Base-by-base conservation (phyloP, 2,329 filamentous ascomycete genomes). In the Xylariaceae sp. region DNA sequence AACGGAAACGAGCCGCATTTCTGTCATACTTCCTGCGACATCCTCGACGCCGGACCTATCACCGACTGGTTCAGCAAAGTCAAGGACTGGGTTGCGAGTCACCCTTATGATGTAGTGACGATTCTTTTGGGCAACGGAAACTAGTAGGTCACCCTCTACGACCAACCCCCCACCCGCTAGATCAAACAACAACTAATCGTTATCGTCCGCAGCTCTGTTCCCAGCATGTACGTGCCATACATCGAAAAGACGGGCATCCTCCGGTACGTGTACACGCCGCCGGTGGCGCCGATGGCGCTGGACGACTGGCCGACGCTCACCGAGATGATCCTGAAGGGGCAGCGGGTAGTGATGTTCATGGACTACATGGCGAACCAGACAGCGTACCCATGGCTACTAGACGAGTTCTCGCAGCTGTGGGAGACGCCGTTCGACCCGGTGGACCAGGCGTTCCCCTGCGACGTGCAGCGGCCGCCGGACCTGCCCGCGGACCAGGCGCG, bases 321-420 rank as follows among this genome's bases (percentile, higher is more conserved):
- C 19, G 82, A 88, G 50, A 86, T 96, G 82, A 92, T 96, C 62
- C 71, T 92, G 9, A 76, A 71, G 19, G 83, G 84, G 55, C 85
- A 90, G 73, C 83, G 91, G 10, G 87, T 90, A 1, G 81, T 96
- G 60, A 81, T 95, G 72, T 91, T 95, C 74, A 82, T 96, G 75
- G 91, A 96, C 75, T 96, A 96, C 77, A 79, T 88, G 62, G 90
- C 91, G 62, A 87, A 96, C 71, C 89, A 96, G 74, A 84, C 80
- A 0, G 79, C 81, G 19, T 88, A 91, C 18, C 91, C 93, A 0
- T 97, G 91, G 85, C 82, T 96, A 42, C 79, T 96, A 41, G 90
- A 96, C 71, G 82, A 97, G 73, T 97, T 96, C 76, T 84, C 83
- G 5, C 89, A 96, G 69, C 83, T 96, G 75, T 96, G 90, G 90